Base-by-base conservation (phyloP, 2,329 filamentous ascomycete genomes). In the Cercospora sp. region DNA sequence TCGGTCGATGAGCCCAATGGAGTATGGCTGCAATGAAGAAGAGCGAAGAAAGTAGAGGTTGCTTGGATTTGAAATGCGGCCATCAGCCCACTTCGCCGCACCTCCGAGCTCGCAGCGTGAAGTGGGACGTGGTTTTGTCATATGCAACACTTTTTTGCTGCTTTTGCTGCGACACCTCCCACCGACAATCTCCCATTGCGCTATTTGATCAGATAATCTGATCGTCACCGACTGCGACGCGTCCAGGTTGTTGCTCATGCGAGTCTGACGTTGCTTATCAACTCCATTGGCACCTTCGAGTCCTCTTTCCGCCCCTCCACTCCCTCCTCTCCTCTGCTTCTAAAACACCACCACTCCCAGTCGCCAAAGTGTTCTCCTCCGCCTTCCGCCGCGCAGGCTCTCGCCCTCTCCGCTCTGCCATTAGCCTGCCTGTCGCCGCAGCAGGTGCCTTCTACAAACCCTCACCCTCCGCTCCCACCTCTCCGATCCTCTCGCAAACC, bases 351-450 rank as follows among this genome's bases (percentile, higher is more conserved):
- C 30, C 55, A 16, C 24, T 16, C 60, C 18, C 49, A 24, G 28
- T 60, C 63, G 71, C 61, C 92, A 97, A 94, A 85, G 87, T 97
- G 94, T 97, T 97, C 87, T 92, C 92, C 85, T 93, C 90, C 81
- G 85, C 87, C 73, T 88, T 94, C 76, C 88, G 88, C 83, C 89
- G 92, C 80, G 88, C 84, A 70, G 81, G 84, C 75, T 80, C 80
- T 70, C 80, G 82, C 69, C 82, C 91, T 78, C 85, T 96, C 78
- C 88, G 91, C 82, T 91, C 91, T 75, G 88, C 90, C 80, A 85
- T 90, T 76, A 85, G 88, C 76, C 87, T 93, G 74, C 87, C 94
- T 72, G 88, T 92, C 71, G 86, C 92, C 78, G 89, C 88, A 71
- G 91, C 91, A 59, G 86, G 90, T 71, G 86, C 89, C 49, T 85